Evolutionary conservation across 2,329 filamentous ascomycete genomes (phyloP), one percentile per base, ranked within the genome.

Genomic region (Leptographium radiaticola): DNA sequence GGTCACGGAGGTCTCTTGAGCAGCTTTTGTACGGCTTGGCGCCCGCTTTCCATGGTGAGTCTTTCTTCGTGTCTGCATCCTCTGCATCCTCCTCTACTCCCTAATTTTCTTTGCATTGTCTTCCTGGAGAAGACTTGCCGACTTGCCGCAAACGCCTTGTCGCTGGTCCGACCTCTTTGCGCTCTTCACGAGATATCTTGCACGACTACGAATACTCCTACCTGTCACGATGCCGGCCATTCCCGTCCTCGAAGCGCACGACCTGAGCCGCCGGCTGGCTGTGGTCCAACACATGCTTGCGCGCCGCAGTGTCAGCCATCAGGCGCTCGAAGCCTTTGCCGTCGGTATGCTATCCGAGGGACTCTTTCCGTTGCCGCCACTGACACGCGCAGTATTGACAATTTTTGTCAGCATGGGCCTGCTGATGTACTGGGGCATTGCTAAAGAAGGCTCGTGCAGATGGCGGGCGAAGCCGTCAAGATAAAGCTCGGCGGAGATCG

Each of bases 371-470:
- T 15, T 10, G 34, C 42, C 7, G 5, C 15, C 2, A 6, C 40
- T 50, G 13, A 39, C 48, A 10, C 16, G 1, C 7, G 25, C 44
- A 55, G 53, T 38, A 38, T 43, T 55, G n/a, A 55, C 53, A 6
- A 55, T 55, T 25, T 13, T 52, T n/a, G 45, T 55, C 30, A 55
- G 53, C 33, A 55, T 55, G 53, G 45, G 53, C 31, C 25, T 55
- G 1, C 49, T 55, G 6, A 36, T 55, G 44, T 55, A 55, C 25
- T 55, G 53, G 53, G 53, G 53, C 25, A 55, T 55, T 13, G 31
- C n/a, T 1, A 55, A 30, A 48, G 43, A 13, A 10, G 53, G 53
- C 13, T 55, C 53, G 9, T 55, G 53, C 15, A 18, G 16, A 1
- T 43, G 45, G 45, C 6, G 46, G n/a, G 8, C 42, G 16, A 16